Evolutionary conservation across 495 filamentous ascomycete genomes (phyloP).

Genomic region (Aspergillus biplanus): DNA sequence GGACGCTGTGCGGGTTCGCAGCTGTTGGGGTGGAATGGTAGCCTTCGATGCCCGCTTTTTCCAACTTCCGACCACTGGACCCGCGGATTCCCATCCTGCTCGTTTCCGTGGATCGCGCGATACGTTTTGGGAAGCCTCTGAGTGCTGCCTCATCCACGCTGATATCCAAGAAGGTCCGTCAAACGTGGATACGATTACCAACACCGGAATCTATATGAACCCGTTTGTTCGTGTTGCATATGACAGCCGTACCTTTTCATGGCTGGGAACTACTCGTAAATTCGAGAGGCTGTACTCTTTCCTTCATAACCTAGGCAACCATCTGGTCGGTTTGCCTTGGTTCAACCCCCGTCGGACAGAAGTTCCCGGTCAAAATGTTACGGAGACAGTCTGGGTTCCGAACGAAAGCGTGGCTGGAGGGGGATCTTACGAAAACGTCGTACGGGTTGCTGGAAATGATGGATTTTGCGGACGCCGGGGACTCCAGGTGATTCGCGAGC

Average conservation of each 20-base stretch:
- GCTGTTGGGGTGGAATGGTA: slow-evolving; percentile 84
- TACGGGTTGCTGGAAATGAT: slow-evolving; percentile 50
- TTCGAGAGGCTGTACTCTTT: slow-evolving; percentile 63
- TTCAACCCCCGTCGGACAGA: slow-evolving; percentile 62
- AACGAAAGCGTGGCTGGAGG: slow-evolving; percentile 32
- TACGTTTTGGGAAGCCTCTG: slow-evolving; percentile 74
- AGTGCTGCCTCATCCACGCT: slow-evolving; percentile 79
- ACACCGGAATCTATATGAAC: slow-evolving; percentile 69
- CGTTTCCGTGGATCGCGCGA: slow-evolving; percentile 69
- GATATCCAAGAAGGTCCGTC: slow-evolving; percentile 58
- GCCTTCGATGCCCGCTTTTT: slow-evolving; percentile 75
- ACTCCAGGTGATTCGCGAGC: slow-evolving; percentile 55
- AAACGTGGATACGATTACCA: slow-evolving; percentile 42
- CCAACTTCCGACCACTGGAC: slow-evolving; percentile 28
- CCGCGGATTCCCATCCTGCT: slow-evolving; percentile 42
- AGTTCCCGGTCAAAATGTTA: slow-evolving; percentile 53
- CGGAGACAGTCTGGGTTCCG: slow-evolving; percentile 57
- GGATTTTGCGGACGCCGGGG: slow-evolving; percentile 62
- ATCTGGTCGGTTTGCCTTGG: slow-evolving; percentile 56
- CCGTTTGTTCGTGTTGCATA: slow-evolving; percentile 75
- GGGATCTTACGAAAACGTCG: slow-evolving; percentile 46
- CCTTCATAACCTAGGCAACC: slow-evolving; percentile 58
- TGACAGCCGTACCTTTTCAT: slow-evolving; percentile 52
- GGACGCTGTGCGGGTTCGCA: slow-evolving; percentile 73
- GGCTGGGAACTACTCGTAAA: slow-evolving; percentile 56